Percentiles rank a stretch among this genome's conserved stretches.
phyloP scores from a whole-genome alignment of 148 eudicot genomes.

The Amaranthus cruentus region DNA sequence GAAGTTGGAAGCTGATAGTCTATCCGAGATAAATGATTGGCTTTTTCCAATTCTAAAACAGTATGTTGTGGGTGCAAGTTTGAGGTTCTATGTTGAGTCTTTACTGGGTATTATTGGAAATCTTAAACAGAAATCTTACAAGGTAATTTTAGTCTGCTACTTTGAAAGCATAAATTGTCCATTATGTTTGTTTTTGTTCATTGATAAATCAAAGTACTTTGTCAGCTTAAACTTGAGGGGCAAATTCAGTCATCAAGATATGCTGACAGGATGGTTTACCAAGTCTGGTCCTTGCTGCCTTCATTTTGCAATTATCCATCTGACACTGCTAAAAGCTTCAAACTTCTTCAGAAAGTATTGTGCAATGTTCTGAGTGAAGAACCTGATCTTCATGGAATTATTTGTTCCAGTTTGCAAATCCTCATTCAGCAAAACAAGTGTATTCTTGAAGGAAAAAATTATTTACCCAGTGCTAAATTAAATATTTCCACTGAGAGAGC shows the following conservation, averaged over 20 bases:
- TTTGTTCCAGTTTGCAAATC: conserved; percentile 79
- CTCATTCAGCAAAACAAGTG: conserved; percentile 83
- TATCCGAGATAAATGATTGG: conserved; percentile 76
- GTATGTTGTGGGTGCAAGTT: conserved; percentile 67
- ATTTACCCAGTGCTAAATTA: conserved; percentile 29
- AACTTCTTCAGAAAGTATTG: conserved; percentile 48
- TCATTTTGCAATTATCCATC: conserved; percentile 90
- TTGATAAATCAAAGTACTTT: conserved; percentile 23
- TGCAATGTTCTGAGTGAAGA: conserved; percentile 54
- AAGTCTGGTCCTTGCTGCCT: conserved; percentile 87
- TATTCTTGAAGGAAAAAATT: conserved; percentile 44
- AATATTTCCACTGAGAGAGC: conserved; percentile 55
- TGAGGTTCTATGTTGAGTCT: conserved; percentile 63
- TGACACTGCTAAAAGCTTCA: conserved; percentile 71
- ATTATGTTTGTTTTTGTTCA: conserved; percentile 8
- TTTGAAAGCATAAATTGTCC: background rate
- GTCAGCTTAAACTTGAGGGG: conserved; percentile 77
- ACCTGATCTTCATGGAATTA: conserved; percentile 63
- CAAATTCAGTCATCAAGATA: conserved; percentile 56
- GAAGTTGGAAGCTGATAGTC: conserved; percentile 57
- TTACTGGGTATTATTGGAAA: conserved; percentile 44
- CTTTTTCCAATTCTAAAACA: conserved; percentile 84
- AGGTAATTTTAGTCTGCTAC: conserved; percentile 41
- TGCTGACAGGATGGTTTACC: conserved; percentile 65
- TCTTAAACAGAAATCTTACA: conserved; percentile 56